phyloP scores from a whole-genome alignment of 2,329 filamentous ascomycete species.

The Aspergillus ruber region DNA sequence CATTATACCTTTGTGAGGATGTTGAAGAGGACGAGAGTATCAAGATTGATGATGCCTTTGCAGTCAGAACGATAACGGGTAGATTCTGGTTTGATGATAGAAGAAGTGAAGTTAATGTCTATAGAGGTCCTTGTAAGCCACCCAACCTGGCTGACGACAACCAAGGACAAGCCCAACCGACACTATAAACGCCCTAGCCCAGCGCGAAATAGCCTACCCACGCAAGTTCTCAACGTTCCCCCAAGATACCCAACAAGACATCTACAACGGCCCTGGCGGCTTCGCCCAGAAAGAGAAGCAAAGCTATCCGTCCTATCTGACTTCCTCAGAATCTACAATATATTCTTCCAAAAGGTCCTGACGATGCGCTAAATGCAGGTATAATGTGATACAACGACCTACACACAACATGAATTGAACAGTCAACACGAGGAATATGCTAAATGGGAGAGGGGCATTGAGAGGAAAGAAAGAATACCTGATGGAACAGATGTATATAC shows the following conservation, averaged over 20 bases:
- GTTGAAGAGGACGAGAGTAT: no score
- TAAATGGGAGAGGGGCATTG: slow-evolving; percentile 12
- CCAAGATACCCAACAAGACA: slow-evolving; percentile 10
- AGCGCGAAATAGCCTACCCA: slow-evolving; percentile 11
- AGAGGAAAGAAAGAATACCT: slow-evolving; percentile 11
- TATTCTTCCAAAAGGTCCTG: slow-evolving; percentile 14
- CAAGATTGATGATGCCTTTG: no score
- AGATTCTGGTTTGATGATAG: no score
- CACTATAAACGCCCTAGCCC: slow-evolving; percentile 7
- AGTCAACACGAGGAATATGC: slow-evolving; percentile 6
- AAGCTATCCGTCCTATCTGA: slow-evolving; percentile 19
- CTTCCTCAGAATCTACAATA: slow-evolving; percentile 19
- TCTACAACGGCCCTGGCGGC: not conserved
- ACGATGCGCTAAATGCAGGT: slow-evolving; percentile 13
- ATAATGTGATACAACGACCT: slow-evolving; percentile 27
- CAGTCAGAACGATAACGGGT: no score
- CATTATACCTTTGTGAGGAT: no score
- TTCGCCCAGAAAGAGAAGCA: slow-evolving; percentile 17
- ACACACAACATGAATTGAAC: slow-evolving; percentile 12
- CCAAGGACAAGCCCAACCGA: slow-evolving; percentile 7
- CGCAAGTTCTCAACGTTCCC: slow-evolving; percentile 6
- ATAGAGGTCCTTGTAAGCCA: no score
- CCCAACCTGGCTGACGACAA: not conserved
- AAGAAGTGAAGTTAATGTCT: no score
- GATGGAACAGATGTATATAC: slow-evolving; percentile 11